phyloP scores from a whole-genome alignment of 78 protist species.

The Diacronema lutheri region DNA sequence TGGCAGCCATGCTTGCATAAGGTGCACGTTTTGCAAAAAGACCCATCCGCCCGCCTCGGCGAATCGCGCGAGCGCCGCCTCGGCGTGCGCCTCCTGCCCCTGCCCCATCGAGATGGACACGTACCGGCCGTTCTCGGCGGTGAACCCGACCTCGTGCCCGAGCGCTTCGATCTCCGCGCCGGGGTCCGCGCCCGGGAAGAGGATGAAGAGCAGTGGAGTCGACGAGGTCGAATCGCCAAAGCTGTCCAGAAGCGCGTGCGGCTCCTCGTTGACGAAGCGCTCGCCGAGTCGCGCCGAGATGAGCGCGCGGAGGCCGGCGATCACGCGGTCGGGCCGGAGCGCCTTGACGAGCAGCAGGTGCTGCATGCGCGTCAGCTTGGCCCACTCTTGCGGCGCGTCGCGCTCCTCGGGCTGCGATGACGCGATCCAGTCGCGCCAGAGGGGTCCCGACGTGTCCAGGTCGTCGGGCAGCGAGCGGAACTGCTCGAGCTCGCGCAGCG shows the following conservation, averaged over 20 bases:
- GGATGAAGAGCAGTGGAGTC: constrained; percentile 79
- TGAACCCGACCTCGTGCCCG: constrained; percentile 48
- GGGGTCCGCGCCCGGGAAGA: constrained; percentile 87
- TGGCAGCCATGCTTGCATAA: constrained; percentile 64
- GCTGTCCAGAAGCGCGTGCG: neutral
- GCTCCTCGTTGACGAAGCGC: neutral
- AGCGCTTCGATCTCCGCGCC: constrained; percentile 61
- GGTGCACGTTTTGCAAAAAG: constrained; percentile 79
- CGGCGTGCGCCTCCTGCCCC: constrained; percentile 86
- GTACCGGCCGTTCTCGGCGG: neutral
- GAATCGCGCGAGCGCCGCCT: constrained; percentile 14
- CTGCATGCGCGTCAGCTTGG: constrained; percentile 55
- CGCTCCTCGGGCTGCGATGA: constrained; percentile 65
- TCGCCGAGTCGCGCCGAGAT: constrained; percentile 44
- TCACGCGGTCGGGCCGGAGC: constrained; percentile 82
- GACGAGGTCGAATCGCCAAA: constrained; percentile 40
- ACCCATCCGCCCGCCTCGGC: constrained; percentile 66
- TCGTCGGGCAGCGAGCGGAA: constrained; percentile 56
- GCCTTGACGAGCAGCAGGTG: constrained; percentile 53
- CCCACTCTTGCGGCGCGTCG: constrained; percentile 76
- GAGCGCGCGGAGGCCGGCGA: constrained; percentile 47
- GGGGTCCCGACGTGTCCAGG: constrained; percentile 45
- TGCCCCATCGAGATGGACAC: constrained; percentile 70
- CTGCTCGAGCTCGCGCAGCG: constrained; percentile 53
- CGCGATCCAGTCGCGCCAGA: constrained; percentile 74